Percentiles rank a stretch among this genome's conserved stretches.
Conservation (phyloP, 2,329 filamentous ascomycete species). For the Bertia moriformis region DNA sequence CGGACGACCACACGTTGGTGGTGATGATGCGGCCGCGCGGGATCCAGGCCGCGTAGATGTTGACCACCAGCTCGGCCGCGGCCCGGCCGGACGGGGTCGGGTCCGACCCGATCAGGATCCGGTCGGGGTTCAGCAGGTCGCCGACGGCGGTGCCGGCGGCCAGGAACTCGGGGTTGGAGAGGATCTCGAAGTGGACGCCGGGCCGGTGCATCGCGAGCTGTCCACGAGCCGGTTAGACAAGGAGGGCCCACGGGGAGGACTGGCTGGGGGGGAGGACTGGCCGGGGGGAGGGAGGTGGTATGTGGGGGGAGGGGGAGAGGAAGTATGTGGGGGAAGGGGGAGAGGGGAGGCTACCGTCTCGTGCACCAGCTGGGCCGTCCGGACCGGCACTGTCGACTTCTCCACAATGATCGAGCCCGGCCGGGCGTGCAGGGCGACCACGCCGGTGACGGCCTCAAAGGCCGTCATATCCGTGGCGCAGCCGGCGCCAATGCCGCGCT, state of each 20-base stretch:
- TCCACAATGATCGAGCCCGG: slow-evolving; percentile 63
- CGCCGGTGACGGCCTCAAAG: slow-evolving; percentile 54
- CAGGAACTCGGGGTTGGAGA: slow-evolving; percentile 72
- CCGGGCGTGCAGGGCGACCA: slow-evolving; percentile 52
- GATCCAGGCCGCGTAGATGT: slow-evolving; percentile 61
- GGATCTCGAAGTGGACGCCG: slow-evolving; percentile 54
- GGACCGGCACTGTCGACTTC: slow-evolving; percentile 68
- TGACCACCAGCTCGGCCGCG: slow-evolving; percentile 48
- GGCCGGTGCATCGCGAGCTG: slow-evolving; percentile 45
- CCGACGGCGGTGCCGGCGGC: slow-evolving; percentile 63
- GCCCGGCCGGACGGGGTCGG: slow-evolving; percentile 40
- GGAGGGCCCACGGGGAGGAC: slow-evolving; percentile 6
- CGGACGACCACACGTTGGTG: slow-evolving; percentile 64
- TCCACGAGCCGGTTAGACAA: too few species aligned
- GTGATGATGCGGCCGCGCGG: slow-evolving; percentile 51
- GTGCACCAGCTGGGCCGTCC: slow-evolving; percentile 56
- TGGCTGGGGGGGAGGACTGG: too few species aligned
- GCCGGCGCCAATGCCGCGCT: slow-evolving; percentile 52
- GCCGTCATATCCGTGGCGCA: slow-evolving; percentile 59
- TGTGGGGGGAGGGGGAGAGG: background rate
- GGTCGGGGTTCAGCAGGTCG: slow-evolving; percentile 57
- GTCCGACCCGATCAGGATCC: slow-evolving; percentile 61
- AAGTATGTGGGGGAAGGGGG: slow-evolving; percentile 2
- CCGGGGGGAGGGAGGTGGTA: too few species aligned
- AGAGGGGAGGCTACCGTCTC: slow-evolving; percentile 55